Base-by-base conservation (phyloP, 208 protist species). In the Leishmania arabica region DNA sequence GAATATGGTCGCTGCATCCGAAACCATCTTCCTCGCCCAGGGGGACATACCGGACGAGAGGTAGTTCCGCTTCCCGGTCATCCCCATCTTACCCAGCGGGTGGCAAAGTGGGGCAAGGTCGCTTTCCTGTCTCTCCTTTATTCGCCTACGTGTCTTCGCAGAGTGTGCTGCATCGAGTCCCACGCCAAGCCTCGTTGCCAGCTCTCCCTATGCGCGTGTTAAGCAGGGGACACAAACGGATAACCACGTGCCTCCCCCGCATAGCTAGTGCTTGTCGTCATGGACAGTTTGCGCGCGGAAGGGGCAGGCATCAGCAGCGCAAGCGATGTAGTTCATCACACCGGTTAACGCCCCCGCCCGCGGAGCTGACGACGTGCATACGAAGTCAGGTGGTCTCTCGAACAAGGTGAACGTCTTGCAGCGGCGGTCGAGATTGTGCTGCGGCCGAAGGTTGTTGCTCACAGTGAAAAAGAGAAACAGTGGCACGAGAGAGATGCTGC, bases 41-140 rank as follows among this genome's bases (percentile, higher is more conserved):
- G 93, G 91, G 58, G 95, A 76, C 51, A 93, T 90, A 4, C 75
- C 40, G 21, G 79, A 17, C 40, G 92, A 90, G 58, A 96, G 91
- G 53, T 84, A 53, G 19, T 45, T 45, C 74, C 74, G 82, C 75
- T 93, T 86, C 17, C 4, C 24, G 3, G 13, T 15, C 51, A 6
- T 42, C 8, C 73, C 15, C 62, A 89, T 64, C 37, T 77, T 45
- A 19, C 89, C 84, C 17, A 94, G 27, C 0, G 87, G 81, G 17
- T 77, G 65, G 45, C 72, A 73, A 0, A 94, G 37, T 0, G 76
- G 51, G 1, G 76, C 80, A 77, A 92, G 91, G 7, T 73, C 31
- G 54, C 82, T 66, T 1, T 34, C 75, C 2, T 31, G 64, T 4
- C 72, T 40, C 66, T 84, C 75, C 56, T 77, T 45, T 15, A 64